Evolutionary conservation across 306 rosid genomes (phyloP), one percentile per base, ranked within the genome.

Genomic region (Urtica urens): DNA sequence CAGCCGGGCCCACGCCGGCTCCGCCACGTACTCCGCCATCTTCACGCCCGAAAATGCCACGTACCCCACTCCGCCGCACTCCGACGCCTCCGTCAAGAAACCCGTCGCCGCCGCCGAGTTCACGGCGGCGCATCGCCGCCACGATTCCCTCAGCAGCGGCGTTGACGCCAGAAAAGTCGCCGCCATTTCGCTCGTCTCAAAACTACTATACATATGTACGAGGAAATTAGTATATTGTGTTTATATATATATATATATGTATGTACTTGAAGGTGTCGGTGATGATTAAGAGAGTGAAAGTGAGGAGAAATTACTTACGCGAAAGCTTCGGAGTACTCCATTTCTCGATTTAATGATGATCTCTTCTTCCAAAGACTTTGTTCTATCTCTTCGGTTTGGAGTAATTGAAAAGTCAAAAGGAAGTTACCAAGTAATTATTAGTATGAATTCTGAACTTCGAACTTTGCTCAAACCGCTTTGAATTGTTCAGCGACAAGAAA

Each of bases 171-270:
- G 14, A 22, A 84, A 67, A 5, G 74, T 69, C 0, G 95, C 86
- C 27, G 79, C 52, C 78, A 68, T 68, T 80, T 83, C 93, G 53
- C 90, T 71, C 23, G 70, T 70, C 74, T 88, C 95, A 60, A 88
- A 83, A 70, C 93, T 80, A 58, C 17, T 38, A 9, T 39, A n/a
- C 18, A 21, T 0, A 0, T 34, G n/a, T 20, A 22, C 2, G 33
- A n/a, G 33, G 8, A 6, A 6, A 1, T 26, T 20, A 21, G 6
- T 12, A 28, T 46, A 5, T 28, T 1, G 44, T 57, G 8, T 1
- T 1, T 2, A 20, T 10, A 9, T 19, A 20, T 9, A 1, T 7
- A 8, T 23, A 10, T 12, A 34, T 26, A 8, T 27, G 0, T 25
- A 7, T 6, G 23, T 34, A 10, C 17, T 15, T 35, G n/a, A 0